Percentiles rank a stretch among this genome's conserved stretches.
These are phyloP conservation scores for Cryptosporidium ryanae DNA, from an alignment of 169 alveolate species.

Conservation along the genomic window DNA sequence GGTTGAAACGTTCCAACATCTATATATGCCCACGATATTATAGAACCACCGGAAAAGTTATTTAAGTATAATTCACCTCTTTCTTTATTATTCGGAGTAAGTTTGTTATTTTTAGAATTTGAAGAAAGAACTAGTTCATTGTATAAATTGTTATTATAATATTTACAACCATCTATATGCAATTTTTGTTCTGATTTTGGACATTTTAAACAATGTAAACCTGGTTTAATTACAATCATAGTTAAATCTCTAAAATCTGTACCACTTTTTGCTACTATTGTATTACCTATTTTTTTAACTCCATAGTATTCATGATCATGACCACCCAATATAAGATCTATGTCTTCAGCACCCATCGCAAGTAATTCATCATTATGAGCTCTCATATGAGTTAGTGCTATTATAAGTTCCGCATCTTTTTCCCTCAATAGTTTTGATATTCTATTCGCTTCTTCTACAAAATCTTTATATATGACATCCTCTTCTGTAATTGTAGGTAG, in stretches of 20 bases:
- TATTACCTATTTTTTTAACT: conserved; percentile 75
- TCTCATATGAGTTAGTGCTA: conserved; percentile 93
- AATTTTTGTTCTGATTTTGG: conserved; percentile 50
- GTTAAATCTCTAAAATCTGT: conserved; percentile 89
- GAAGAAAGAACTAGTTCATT: neutral
- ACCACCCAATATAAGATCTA: conserved; percentile 91
- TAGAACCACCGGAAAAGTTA: conserved; percentile 79
- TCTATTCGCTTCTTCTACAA: conserved; percentile 81
- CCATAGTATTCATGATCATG: conserved; percentile 88
- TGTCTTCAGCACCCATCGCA: conserved; percentile 82
- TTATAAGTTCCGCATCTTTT: conserved; percentile 87
- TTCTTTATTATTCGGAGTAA: conserved; percentile 38
- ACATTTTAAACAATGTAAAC: conserved; percentile 52
- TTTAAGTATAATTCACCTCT: conserved; percentile 71
- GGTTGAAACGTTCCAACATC: conserved; percentile 74
- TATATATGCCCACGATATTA: conserved; percentile 79
- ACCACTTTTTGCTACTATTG: conserved; percentile 87
- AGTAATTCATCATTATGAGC: conserved; percentile 88
- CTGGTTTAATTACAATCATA: conserved; percentile 80
- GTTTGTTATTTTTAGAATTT: conserved; percentile 3
- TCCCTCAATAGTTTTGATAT: conserved; percentile 80
- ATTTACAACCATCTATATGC: conserved; percentile 6
- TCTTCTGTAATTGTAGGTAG: conserved; percentile 83
- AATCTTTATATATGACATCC: conserved; percentile 85
- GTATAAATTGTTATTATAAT: neutral